Base-by-base conservation (phyloP, 2,329 filamentous ascomycete species). In the Golovinomyces cichoracearum region DNA sequence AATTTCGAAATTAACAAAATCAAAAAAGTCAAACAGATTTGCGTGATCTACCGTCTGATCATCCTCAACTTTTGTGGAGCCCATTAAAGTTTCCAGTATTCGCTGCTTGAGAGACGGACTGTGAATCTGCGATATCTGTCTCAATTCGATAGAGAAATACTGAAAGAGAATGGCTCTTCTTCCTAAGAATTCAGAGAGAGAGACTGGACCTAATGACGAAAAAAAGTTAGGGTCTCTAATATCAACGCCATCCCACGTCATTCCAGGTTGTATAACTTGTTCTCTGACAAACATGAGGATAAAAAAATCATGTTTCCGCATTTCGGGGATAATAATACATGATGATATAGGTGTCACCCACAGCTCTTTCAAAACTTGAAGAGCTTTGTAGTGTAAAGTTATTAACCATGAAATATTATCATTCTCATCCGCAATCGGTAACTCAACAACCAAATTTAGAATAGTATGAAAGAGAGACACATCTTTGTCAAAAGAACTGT, bases 11-110 rank as follows among this genome's bases (percentile, higher is more conserved):
- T 82, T 77, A 51, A 90, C 72, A 57, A 95, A 95, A 63, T 98
- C 90, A 57, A 93, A 90, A 21, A 95, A 70, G 54, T 94, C 85
- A 58, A 95, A 93, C 5, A 95, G 72, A 3, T 81, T 85, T 0
- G 79, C 72, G 50, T 84, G 80, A 25, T 65, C 51, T 33, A 80
- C 66, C 4, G 75, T 67, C 48, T 82, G 73, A 45, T 79, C 78
- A 50, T 74, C 74, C 13, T 79, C 72, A 17, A 76, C 66, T 10
- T 73, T 68, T 6, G 83, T 75, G 38, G 80, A 76, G 4, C 90
- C 90, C 40, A 86, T 74, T n/a, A 95, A 66, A 0, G 83, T 74
- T 51, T 77, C 74, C 44, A 78, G 74, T 4, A 82, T 73, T 5
- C 76, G 70, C 49, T 76, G 67, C 60, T 83, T 82, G 48, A 81